Evolutionary conservation across 148 eudicot genomes (phyloP).

Genomic region (Nepenthes mirabilis): DNA sequence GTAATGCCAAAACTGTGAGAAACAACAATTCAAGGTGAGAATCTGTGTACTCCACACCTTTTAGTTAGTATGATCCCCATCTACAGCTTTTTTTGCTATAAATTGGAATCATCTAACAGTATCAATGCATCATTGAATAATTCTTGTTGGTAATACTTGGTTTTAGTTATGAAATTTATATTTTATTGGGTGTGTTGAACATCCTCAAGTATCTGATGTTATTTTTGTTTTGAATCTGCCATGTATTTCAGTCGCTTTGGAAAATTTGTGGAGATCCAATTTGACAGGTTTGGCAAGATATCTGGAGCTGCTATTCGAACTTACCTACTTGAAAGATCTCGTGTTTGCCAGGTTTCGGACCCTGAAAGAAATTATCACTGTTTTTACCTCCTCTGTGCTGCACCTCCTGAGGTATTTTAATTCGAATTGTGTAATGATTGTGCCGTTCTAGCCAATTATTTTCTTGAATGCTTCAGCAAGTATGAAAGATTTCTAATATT

Average conservation of each 20-base stretch:
- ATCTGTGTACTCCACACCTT: neutral
- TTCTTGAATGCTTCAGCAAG: neutral
- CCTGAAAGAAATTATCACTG: constrained; percentile 98
- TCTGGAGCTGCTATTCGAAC: constrained; percentile 97
- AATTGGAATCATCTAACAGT: neutral
- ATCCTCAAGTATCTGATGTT: constrained; percentile 9
- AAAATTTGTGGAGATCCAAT: constrained; percentile 95
- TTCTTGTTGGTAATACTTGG: too few relatives aligned
- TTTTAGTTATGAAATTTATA: neutral
- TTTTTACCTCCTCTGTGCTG: constrained; percentile 87
- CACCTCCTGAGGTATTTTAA: constrained; percentile 72
- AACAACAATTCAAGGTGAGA: constrained; percentile 94
- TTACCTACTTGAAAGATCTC: constrained; percentile 92
- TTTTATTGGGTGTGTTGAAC: constrained; percentile 1
- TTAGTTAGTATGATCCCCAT: too few relatives aligned
- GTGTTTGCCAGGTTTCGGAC: constrained; percentile 94
- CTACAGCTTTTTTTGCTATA: neutral
- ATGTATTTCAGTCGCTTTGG: constrained; percentile 74
- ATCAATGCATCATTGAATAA: too few relatives aligned
- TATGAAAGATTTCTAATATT: constrained; percentile 8
- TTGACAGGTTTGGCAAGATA: constrained; percentile 85
- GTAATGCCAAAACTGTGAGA: constrained; percentile 93
- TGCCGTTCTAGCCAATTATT: neutral
- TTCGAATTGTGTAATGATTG: neutral
- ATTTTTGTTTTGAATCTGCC: constrained; percentile 8